Evolutionary conservation across 768 basidiomycete species (phyloP).

Genomic region (Sarcodon sp.): DNA sequence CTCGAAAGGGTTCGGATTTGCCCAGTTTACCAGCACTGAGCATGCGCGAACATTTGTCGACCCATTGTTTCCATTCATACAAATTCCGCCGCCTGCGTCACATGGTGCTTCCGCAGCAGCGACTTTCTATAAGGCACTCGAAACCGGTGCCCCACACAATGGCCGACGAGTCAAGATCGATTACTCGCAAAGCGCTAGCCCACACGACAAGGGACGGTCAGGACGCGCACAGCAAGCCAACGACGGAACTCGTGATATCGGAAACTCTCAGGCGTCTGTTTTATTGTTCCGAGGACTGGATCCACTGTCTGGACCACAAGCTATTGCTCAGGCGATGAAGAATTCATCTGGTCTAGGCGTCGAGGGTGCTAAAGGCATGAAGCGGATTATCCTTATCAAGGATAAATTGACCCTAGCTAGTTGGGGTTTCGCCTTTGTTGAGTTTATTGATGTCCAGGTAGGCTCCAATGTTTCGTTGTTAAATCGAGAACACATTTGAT

Average conservation of each 20-base stretch:
- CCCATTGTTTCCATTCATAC: slow-evolving; percentile 81
- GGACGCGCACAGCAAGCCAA: slow-evolving; percentile 56
- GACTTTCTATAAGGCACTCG: slow-evolving; percentile 62
- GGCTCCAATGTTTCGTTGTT: slow-evolving; percentile 6
- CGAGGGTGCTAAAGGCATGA: slow-evolving; percentile 79
- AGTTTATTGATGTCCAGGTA: slow-evolving; percentile 80
- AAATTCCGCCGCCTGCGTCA: slow-evolving; percentile 84
- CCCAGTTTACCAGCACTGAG: slow-evolving; percentile 77
- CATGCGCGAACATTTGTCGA: slow-evolving; percentile 88
- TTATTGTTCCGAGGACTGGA: slow-evolving; percentile 88
- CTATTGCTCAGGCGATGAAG: slow-evolving; percentile 75
- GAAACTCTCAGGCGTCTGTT: slow-evolving; percentile 69
- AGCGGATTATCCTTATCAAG: slow-evolving; percentile 77
- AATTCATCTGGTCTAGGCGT: slow-evolving; percentile 67
- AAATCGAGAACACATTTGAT: slow-evolving; percentile 7
- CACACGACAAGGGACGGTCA: slow-evolving; percentile 47
- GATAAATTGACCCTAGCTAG: slow-evolving; percentile 81
- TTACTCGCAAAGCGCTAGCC: slow-evolving; percentile 79
- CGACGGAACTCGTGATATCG: slow-evolving; percentile 95
- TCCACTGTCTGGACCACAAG: slow-evolving; percentile 75
- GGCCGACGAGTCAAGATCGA: slow-evolving; percentile 92
- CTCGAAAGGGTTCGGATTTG: slow-evolving; percentile 96
- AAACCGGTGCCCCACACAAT: slow-evolving; percentile 55
- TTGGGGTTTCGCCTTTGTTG: slow-evolving; percentile 92
- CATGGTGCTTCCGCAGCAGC: slow-evolving; percentile 71